Conservation (phyloP, 2,329 filamentous ascomycete genomes). For the Hypoxylon sp. region DNA sequence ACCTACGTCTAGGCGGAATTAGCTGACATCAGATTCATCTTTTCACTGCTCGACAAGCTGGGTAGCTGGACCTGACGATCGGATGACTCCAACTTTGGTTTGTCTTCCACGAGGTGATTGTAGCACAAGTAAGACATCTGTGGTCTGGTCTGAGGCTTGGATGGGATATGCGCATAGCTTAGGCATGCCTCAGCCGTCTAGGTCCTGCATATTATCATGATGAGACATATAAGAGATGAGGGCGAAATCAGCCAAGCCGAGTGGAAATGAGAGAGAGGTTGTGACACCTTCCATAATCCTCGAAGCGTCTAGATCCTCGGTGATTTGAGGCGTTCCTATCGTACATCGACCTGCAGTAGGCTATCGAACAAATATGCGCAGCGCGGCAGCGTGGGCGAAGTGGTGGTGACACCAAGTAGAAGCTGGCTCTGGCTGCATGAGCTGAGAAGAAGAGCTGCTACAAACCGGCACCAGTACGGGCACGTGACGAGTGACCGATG, state of each 20-base stretch:
- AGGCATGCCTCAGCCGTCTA: not conserved
- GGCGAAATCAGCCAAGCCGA: not conserved
- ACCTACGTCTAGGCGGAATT: not conserved
- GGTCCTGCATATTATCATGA: not conserved
- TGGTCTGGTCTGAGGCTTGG: not conserved
- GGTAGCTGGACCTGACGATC: conserved; percentile 17
- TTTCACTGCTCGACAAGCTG: conserved; percentile 2
- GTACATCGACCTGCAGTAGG: not conserved
- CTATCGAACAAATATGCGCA: not conserved
- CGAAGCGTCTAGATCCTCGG: not conserved
- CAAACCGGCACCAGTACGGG: not conserved
- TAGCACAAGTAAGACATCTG: not conserved
- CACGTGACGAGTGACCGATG: conserved; percentile 12
- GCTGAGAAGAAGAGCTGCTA: not conserved
- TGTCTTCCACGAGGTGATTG: not conserved
- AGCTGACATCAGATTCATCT: conserved; percentile 5
- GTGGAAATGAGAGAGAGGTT: not conserved
- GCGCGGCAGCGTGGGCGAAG: not conserved
- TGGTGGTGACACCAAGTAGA: conserved; percentile 11
- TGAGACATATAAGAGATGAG: not conserved
- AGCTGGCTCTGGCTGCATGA: conserved; percentile 14
- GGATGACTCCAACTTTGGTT: conserved; percentile 1
- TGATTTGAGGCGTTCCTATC: not conserved
- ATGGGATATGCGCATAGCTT: not conserved
- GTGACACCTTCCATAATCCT: not conserved